These are phyloP conservation scores for Aspergillus sp. DNA, from an alignment of 2,329 filamentous ascomycete species.

Conservation along the genomic window DNA sequence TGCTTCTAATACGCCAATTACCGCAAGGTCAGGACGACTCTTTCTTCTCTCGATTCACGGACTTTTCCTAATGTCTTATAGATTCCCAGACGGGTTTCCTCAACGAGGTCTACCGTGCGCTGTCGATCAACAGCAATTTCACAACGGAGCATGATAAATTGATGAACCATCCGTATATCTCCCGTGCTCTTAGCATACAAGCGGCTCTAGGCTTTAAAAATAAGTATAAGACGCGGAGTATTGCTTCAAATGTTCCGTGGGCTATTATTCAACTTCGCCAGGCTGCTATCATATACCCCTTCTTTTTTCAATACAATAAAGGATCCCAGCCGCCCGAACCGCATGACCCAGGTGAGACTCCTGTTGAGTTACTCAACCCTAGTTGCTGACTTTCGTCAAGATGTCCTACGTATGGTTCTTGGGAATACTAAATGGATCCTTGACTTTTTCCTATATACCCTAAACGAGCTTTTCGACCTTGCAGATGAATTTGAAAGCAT, in stretches of 20 bases:
- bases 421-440: slow-evolving; percentile 78
- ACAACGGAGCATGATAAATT: slow-evolving; percentile 75
- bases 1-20: slow-evolving; percentile 58
- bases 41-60: slow-evolving; percentile 22
- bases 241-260: slow-evolving; percentile 73
- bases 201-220: slow-evolving; percentile 73
- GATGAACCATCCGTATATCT: slow-evolving; percentile 70
- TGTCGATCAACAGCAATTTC: slow-evolving; percentile 77
- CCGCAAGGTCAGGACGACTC: slow-evolving; percentile 34
- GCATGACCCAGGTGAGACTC: slow-evolving; percentile 58
- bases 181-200: slow-evolving; percentile 75
- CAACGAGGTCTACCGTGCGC: slow-evolving; percentile 65
- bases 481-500: slow-evolving; percentile 39
- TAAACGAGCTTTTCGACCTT: slow-evolving; percentile 53
- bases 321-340: slow-evolving; percentile 43
- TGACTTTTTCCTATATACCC: slow-evolving; percentile 59
- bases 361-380: neutral
- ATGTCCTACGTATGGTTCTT: slow-evolving; percentile 69
- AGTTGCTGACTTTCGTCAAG: slow-evolving; percentile 38
- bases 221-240: slow-evolving; percentile 59
- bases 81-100: slow-evolving; percentile 64
- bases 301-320: slow-evolving; percentile 64
- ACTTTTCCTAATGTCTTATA: slow-evolving; percentile 30
- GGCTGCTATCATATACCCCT: slow-evolving; percentile 62
- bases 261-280: slow-evolving; percentile 73